Percentiles rank a stretch among this genome's conserved stretches.
phyloP scores from a whole-genome alignment of 2,329 filamentous ascomycete species.

The Colletotrichum endophyticum region DNA sequence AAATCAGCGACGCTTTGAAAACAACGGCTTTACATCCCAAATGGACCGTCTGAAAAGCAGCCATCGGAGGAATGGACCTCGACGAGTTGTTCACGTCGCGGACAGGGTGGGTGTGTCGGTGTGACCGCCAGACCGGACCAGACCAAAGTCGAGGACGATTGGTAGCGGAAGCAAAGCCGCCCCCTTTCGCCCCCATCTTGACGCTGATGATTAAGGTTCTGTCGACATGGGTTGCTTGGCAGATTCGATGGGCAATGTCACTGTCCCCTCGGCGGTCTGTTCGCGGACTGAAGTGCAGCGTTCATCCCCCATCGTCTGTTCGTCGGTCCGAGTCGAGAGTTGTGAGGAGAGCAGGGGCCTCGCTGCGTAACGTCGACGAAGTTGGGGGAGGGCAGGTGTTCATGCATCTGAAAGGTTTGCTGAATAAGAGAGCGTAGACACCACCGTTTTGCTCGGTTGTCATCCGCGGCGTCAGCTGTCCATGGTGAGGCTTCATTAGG shows the following conservation, averaged over 20 bases:
- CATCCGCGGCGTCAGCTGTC: background rate
- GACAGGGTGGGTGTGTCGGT: background rate
- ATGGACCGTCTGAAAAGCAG: background rate
- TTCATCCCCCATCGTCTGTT: slow-evolving; percentile 11
- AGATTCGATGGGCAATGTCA: slow-evolving; percentile 3
- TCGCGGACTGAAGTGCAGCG: slow-evolving; percentile 9
- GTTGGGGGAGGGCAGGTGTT: background rate
- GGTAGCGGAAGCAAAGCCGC: background rate
- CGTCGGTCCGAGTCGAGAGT: background rate
- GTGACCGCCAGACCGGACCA: background rate
- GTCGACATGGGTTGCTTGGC: slow-evolving; percentile 11
- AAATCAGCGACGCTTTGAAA: background rate
- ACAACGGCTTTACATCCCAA: slow-evolving; percentile 1
- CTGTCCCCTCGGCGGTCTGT: slow-evolving; percentile 9
- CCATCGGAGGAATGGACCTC: background rate
- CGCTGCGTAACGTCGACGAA: background rate
- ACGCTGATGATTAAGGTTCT: slow-evolving; percentile 12
- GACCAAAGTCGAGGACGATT: background rate
- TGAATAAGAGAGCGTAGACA: background rate
- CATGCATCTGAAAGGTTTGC: slow-evolving; percentile 1
- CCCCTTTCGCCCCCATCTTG: background rate
- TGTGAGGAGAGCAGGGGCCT: background rate
- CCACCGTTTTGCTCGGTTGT: background rate
- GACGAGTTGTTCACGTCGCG: background rate
- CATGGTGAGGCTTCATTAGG: background rate